phyloP scores from a whole-genome alignment of 805 yeast genomes.

The Cyberlindnera nakhonratchasimensis region DNA sequence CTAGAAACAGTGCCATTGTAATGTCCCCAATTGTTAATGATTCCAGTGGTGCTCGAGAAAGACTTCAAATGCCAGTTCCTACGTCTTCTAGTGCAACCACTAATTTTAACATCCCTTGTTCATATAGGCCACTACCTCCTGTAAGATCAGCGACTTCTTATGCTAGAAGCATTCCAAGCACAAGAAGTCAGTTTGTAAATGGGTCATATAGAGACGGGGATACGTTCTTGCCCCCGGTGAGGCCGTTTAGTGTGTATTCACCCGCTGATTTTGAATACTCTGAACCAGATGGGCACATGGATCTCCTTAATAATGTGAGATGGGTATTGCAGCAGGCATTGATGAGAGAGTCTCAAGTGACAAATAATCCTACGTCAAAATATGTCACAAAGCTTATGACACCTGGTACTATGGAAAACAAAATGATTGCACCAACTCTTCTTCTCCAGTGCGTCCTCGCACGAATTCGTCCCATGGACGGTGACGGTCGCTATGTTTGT shows the following conservation, averaged over 20 bases:
- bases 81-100: not conserved
- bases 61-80: not conserved
- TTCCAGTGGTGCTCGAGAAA: not conserved
- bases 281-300: not conserved
- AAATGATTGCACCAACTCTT: conserved; percentile 2
- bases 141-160: too few species aligned
- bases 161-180: too few species aligned
- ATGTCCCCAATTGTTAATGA: not conserved
- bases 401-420: conserved; percentile 1
- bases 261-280: too few species aligned
- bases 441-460: conserved; percentile 1
- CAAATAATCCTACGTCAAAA: not conserved
- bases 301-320: not conserved
- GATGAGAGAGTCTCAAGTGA: not conserved
- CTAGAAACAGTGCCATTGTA: not conserved
- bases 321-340: not conserved
- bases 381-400: not conserved
- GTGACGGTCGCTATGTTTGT: not conserved
- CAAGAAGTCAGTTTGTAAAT: too few species aligned
- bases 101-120: too few species aligned
- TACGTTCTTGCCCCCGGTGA: too few species aligned
- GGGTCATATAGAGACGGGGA: too few species aligned
- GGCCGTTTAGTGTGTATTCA: too few species aligned
- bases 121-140: too few species aligned
- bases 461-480: not conserved